Evolutionary conservation across 1,139 yeast genomes (phyloP).

Genomic region (Hyphopichia fennica): DNA sequence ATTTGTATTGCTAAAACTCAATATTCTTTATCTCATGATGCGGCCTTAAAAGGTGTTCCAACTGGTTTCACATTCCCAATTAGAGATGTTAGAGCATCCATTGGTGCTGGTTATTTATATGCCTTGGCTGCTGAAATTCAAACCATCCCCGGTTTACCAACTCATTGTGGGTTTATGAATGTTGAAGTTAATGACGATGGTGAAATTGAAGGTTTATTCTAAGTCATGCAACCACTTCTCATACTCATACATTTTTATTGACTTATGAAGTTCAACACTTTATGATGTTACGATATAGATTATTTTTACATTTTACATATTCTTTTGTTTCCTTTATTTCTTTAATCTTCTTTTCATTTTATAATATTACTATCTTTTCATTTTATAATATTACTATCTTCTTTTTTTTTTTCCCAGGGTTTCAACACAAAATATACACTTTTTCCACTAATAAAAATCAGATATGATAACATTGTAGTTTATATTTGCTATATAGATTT

Average conservation of each 20-base stretch:
- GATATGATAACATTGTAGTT: no score
- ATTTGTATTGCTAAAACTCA: slow-evolving; percentile 98
- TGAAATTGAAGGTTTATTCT: slow-evolving; percentile 92
- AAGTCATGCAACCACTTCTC: slow-evolving; percentile 10
- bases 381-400: background rate
- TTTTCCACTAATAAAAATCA: no score
- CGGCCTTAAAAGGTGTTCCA: slow-evolving; percentile 92
- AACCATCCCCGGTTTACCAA: slow-evolving; percentile 97
- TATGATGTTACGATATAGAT: slow-evolving; percentile 12
- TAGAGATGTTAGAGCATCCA: slow-evolving; percentile 89
- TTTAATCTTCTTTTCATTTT: slow-evolving; percentile 3
- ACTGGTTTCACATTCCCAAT: slow-evolving; percentile 92
- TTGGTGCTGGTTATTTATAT: slow-evolving; percentile 95
- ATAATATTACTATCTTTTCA: background rate
- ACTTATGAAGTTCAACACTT: slow-evolving; percentile 20
- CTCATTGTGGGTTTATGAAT: slow-evolving; percentile 95
- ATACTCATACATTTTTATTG: background rate
- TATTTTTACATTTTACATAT: background rate
- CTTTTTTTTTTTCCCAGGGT: slow-evolving; percentile 7
- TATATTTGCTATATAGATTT: no score
- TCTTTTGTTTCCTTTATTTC: slow-evolving; percentile 1
- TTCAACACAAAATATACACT: slow-evolving; percentile 11
- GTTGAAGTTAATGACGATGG: slow-evolving; percentile 93
- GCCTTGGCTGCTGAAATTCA: slow-evolving; percentile 97
- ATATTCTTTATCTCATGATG: slow-evolving; percentile 93